Percentiles rank a stretch among this genome's conserved stretches.
Conservation (phyloP, 1,284 basidiomycete species). For the Trichosporon coremiiforme region DNA sequence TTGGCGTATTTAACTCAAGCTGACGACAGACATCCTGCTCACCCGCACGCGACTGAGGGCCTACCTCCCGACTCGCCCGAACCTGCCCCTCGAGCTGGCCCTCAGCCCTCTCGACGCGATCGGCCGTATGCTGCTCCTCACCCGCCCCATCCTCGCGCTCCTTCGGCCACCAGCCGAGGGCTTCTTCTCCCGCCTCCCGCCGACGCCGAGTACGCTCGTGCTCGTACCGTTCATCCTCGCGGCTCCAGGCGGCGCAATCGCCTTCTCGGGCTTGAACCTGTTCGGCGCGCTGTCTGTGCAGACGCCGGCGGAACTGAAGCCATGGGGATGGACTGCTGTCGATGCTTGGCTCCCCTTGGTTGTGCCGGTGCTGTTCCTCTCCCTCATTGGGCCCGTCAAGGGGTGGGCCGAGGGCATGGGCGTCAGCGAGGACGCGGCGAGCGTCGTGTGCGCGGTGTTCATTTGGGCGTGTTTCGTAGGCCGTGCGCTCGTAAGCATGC, state of each 20-base stretch:
- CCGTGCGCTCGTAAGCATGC: conserved; percentile 48
- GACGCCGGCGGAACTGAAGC: conserved; percentile 49
- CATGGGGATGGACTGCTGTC: conserved; percentile 50
- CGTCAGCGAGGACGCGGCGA: conserved; percentile 39
- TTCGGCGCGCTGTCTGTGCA: conserved; percentile 43
- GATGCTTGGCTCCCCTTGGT: conserved; percentile 52
- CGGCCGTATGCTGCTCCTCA: conserved; percentile 53
- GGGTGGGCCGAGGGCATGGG: conserved; percentile 45
- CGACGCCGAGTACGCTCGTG: conserved; percentile 48
- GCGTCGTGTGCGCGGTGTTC: conserved; percentile 40
- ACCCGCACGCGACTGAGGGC: conserved; percentile 47
- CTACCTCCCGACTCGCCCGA: conserved; percentile 44
- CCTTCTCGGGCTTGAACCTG: conserved; percentile 48
- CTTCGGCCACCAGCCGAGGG: conserved; percentile 24
- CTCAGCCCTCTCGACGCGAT: conserved; percentile 52
- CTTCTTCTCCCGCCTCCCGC: conserved; percentile 31
- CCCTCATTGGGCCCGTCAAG: conserved; percentile 46
- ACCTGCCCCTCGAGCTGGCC: conserved; percentile 42
- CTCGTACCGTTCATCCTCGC: conserved; percentile 53
- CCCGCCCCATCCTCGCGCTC: conserved; percentile 48
- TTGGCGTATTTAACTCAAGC: too few species aligned
- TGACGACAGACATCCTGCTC: conserved; percentile 43
- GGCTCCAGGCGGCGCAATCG: conserved; percentile 50
- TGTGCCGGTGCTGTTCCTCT: conserved; percentile 45
- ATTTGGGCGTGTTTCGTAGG: conserved; percentile 37